These are phyloP conservation scores for Lentinus polychrous DNA, from an alignment of 1,284 basidiomycete species.

Conservation along the genomic window DNA sequence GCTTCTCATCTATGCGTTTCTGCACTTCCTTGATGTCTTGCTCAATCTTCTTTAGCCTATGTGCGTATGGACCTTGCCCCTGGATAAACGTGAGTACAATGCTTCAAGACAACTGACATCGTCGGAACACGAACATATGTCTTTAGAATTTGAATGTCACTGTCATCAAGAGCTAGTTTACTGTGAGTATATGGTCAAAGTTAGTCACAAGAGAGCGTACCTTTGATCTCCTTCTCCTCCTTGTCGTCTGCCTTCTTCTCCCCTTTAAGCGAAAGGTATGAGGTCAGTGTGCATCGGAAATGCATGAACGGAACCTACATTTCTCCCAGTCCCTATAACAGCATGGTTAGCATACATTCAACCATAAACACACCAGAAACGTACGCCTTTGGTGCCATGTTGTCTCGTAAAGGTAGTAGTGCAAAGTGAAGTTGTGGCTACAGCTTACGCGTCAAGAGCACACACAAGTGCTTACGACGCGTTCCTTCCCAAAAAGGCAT, in stretches of 20 bases:
- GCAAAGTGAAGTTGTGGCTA: slow-evolving; percentile 6
- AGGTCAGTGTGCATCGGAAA: background rate
- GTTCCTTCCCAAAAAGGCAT: slow-evolving; percentile 1
- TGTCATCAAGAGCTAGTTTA: slow-evolving; percentile 83
- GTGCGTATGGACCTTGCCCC: slow-evolving; percentile 98
- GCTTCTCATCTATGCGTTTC: slow-evolving; percentile 95
- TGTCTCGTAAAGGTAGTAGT: slow-evolving; percentile 15
- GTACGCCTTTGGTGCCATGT: slow-evolving; percentile 82
- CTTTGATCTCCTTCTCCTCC: slow-evolving; percentile 89
- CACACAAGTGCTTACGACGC: slow-evolving; percentile 19
- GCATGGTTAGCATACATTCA: slow-evolving; percentile 4
- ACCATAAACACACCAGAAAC: slow-evolving; percentile 20
- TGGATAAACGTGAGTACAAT: slow-evolving; percentile 28
- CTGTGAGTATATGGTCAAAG: slow-evolving; percentile 9
- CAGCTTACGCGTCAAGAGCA: slow-evolving; percentile 7
- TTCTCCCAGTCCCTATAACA: slow-evolving; percentile 88
- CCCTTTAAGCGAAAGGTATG: slow-evolving; percentile 35
- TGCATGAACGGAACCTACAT: slow-evolving; percentile 46
- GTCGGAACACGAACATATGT: slow-evolving; percentile 66
- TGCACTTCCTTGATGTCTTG: slow-evolving; percentile 94
- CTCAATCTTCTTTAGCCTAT: slow-evolving; percentile 85
- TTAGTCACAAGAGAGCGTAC: slow-evolving; percentile 36
- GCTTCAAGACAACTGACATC: slow-evolving; percentile 5
- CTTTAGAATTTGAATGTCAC: slow-evolving; percentile 98
- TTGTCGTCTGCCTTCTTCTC: slow-evolving; percentile 80